These are phyloP conservation scores for Sicyos baderoa DNA, from an alignment of 306 rosid species.

Conservation along the genomic window DNA sequence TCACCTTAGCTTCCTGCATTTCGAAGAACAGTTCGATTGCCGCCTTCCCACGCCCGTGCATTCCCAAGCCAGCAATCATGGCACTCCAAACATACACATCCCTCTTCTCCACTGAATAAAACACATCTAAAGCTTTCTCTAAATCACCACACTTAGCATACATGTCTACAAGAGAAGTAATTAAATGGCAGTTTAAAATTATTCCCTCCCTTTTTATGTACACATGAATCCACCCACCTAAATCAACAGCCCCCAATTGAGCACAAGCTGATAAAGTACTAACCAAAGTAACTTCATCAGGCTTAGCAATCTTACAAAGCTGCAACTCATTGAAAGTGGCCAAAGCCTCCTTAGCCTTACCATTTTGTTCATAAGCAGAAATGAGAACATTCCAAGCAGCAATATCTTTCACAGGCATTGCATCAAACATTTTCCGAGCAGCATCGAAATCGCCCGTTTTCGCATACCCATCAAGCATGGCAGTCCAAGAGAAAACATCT, in stretches of 20 bases:
- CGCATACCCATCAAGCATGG: conserved; percentile 57
- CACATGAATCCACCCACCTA: conserved; percentile 49
- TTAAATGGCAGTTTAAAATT: conserved; percentile 38
- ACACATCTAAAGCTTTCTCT: conserved; percentile 47
- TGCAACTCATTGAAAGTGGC: conserved; percentile 43
- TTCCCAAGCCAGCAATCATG: conserved; percentile 55
- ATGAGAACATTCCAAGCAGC: conserved; percentile 58
- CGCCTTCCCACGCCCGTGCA: conserved; percentile 51
- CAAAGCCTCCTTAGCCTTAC: conserved; percentile 57
- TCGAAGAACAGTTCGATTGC: conserved; percentile 41
- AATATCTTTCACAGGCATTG: conserved; percentile 42
- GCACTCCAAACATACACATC: conserved; percentile 63
- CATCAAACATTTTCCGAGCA: conserved; percentile 35
- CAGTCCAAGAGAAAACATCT: conserved; percentile 62
- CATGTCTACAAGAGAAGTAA: conserved; percentile 54
- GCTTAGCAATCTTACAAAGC: conserved; percentile 36
- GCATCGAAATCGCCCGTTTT: conserved; percentile 37
- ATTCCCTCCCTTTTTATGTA: conserved; percentile 42
- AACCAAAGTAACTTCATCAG: conserved; percentile 50
- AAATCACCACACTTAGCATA: conserved; percentile 59
- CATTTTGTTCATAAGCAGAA: conserved; percentile 51
- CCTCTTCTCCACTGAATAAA: conserved; percentile 32
- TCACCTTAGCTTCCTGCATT: conserved; percentile 47
- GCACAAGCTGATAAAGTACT: conserved; percentile 52
- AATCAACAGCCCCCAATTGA: conserved; percentile 55